A percentile compares a stretch with the other conserved stretches of the same genome.
These are phyloP conservation scores for Puccinia novopanici DNA, from an alignment of 1,284 basidiomycete species.

Conservation along the genomic window DNA sequence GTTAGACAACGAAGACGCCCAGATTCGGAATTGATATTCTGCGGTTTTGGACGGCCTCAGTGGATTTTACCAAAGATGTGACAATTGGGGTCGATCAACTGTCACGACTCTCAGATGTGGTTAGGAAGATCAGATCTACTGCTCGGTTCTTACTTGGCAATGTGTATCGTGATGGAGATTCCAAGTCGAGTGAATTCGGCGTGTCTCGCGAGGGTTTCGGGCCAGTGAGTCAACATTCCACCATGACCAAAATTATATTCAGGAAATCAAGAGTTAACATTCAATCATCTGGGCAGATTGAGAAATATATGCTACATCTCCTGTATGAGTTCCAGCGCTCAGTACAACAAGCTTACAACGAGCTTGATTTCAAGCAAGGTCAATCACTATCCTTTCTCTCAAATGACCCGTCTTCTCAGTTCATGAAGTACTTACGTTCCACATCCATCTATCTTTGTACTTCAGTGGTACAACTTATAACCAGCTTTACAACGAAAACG, in stretches of 20 bases:
- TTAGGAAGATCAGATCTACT: conserved; percentile 85
- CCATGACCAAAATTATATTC: not conserved
- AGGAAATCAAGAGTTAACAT: conserved; percentile 38
- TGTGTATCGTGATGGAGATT: conserved; percentile 57
- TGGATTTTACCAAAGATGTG: too few species aligned
- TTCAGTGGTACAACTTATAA: conserved; percentile 62
- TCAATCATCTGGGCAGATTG: conserved; percentile 68
- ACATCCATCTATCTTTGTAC: conserved; percentile 66
- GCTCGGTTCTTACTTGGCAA: conserved; percentile 88
- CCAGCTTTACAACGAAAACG: conserved; percentile 61
- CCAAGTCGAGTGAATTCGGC: not conserved
- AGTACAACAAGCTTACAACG: conserved; percentile 70
- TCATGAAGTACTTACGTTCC: too few species aligned
- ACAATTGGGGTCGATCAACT: conserved; percentile 79
- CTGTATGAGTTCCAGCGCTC: conserved; percentile 71
- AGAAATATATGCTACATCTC: conserved; percentile 83
- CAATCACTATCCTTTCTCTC: conserved; percentile 51
- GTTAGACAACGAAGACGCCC: conserved; percentile 66
- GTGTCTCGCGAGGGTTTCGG: conserved; percentile 51
- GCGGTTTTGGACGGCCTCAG: too few species aligned
- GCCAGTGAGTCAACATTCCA: conserved; percentile 51
- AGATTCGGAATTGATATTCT: conserved; percentile 84
- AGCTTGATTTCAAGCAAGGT: conserved; percentile 85
- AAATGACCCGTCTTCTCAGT: not conserved
- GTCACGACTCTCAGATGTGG: conserved; percentile 72